Evolutionary conservation across 331 rosid species (phyloP).

Genomic region (Quercus tomentella): DNA sequence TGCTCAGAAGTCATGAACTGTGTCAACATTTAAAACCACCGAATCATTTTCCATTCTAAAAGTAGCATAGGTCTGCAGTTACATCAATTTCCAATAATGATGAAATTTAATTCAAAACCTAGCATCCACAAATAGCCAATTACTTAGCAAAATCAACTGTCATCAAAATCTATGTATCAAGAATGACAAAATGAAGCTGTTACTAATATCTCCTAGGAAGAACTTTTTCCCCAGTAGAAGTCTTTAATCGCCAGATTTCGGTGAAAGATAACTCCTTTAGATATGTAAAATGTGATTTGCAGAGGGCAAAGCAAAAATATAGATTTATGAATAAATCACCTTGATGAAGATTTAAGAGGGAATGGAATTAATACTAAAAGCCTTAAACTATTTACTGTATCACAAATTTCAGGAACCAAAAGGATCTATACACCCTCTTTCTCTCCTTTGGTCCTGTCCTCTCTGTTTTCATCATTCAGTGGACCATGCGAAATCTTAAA

Average conservation of each 20-base stretch:
- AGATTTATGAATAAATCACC: not conserved
- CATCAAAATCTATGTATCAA: not conserved
- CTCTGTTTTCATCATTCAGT: not conserved
- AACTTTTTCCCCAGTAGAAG: not conserved
- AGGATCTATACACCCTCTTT: not conserved
- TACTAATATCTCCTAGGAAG: not conserved
- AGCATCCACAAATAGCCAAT: not conserved
- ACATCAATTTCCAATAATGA: constrained; percentile 7
- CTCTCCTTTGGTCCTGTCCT: not conserved
- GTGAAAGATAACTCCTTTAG: constrained; percentile 3
- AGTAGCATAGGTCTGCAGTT: constrained; percentile 6
- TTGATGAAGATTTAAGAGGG: not conserved
- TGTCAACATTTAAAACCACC: constrained; percentile 26
- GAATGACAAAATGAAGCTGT: not conserved
- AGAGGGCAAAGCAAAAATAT: not conserved
- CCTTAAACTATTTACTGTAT: not conserved
- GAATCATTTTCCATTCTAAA: constrained; percentile 12
- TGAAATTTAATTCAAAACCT: constrained; percentile 2
- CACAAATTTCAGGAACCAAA: not conserved
- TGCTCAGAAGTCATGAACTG: constrained; percentile 96
- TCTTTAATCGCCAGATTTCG: not conserved
- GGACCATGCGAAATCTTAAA: not conserved
- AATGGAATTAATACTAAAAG: not conserved
- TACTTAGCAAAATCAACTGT: not conserved
- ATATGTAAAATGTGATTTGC: not conserved